Base-by-base conservation (phyloP, 306 rosid species). In the Fagus crenata region DNA sequence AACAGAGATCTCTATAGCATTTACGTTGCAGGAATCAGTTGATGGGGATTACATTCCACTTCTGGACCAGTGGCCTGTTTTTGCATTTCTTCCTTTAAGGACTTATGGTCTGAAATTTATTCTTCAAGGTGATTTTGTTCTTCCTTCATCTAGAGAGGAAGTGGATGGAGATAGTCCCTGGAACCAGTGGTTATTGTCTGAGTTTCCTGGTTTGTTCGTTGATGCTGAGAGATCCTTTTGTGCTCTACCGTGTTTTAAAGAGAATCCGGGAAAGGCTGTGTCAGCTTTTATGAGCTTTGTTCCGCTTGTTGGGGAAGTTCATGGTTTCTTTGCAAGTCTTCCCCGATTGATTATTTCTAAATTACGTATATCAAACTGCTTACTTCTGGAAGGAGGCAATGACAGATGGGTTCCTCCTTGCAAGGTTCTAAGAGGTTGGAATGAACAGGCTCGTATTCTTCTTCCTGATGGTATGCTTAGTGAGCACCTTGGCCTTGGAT, bases 101-200 rank as follows among this genome's bases (percentile, higher is more conserved):
- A 86, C 89, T 49, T 94, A 94, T 80, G 98, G 98, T 77, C 86
- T 94, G 77, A 94, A 89, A 75, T 90, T 94, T 81, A 94, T 94
- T 77, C 84, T 94, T 83, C 98, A 94, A 87, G 98, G 98, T 33
- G 94, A 94, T 88, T 94, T 94, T 86, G 93, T 89, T 81, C 92
- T 94, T 81, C 96, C 98, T 40, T 94, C 98, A 63, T 94, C 98
- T 56, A 87, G 98, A 83, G 98, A 94, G 88, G 98, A 94, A 81
- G 98, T 94, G 79, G 98, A 94, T 69, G 98, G 96, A 37, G 89
- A 90, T 80, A 94, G 96, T 84, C 90, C 95, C 56, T 92, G 98
- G 98, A 94, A 94, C 76, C 98, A 94, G 80, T 94, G 96, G 97
- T 80, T 94, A 67, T 81, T 94, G 84, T 89, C 95, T 8, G 92